These are phyloP conservation scores for Suillus lakei DNA, from an alignment of 768 basidiomycete genomes.

Conservation along the genomic window DNA sequence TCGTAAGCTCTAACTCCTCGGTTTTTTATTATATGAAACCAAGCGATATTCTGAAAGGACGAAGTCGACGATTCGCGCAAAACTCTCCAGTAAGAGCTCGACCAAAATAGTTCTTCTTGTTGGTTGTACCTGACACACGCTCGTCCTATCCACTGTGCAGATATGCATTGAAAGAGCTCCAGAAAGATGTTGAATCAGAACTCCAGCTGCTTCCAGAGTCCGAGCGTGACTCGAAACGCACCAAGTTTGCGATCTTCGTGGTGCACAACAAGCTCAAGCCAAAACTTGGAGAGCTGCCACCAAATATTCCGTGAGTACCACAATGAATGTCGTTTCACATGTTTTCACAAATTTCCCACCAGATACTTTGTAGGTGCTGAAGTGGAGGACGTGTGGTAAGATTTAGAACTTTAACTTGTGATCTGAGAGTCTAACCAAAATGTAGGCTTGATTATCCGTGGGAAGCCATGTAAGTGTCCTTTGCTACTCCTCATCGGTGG, in stretches of 20 bases:
- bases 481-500: not conserved
- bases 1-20: conserved; percentile 53
- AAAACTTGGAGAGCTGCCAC: conserved; percentile 79
- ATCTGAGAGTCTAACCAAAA: conserved; percentile 21
- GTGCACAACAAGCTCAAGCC: conserved; percentile 93
- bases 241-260: conserved; percentile 91
- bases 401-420: conserved; percentile 10
- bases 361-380: conserved; percentile 86
- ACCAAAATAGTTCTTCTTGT: conserved; percentile 1
- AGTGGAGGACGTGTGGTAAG: conserved; percentile 73
- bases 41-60: conserved; percentile 51
- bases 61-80: conserved; percentile 90
- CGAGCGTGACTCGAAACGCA: conserved; percentile 74
- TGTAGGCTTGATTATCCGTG: conserved; percentile 84
- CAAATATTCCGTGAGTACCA: conserved; percentile 59
- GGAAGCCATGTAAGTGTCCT: conserved; percentile 67
- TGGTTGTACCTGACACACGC: conserved; percentile 7
- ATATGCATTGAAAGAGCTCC: conserved; percentile 89
- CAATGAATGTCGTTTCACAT: conserved; percentile 6
- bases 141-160: conserved; percentile 40
- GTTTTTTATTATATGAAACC: conserved; percentile 20
- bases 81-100: conserved; percentile 75
- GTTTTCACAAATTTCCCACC: conserved; percentile 16
- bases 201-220: conserved; percentile 66
- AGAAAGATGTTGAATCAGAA: conserved; percentile 84